These are phyloP conservation scores for Citrus inodora DNA, from an alignment of 345 rosid genomes.

Conservation along the genomic window DNA sequence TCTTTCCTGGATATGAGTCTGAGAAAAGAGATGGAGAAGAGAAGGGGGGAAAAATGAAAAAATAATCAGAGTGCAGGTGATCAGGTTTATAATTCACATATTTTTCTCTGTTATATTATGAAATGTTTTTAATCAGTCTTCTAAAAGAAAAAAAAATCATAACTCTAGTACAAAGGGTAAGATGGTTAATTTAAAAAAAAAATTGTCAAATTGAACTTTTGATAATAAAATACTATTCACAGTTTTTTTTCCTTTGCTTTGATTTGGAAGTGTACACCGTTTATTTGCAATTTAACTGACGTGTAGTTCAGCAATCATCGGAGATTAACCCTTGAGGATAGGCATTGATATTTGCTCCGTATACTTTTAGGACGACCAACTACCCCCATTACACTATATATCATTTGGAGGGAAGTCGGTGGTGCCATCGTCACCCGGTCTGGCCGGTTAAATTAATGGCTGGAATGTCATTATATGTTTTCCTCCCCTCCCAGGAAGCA, in stretches of 20 bases:
- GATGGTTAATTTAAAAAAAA: background rate
- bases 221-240: background rate
- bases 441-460: too few relatives aligned
- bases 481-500: too few relatives aligned
- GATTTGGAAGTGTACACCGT: too few relatives aligned
- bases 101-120: background rate
- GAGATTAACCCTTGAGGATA: background rate
- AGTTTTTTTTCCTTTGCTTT: too few relatives aligned
- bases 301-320: background rate
- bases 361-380: too few relatives aligned
- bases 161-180: too few relatives aligned
- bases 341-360: background rate
- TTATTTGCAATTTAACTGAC: background rate
- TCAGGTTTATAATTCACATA: background rate
- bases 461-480: too few relatives aligned
- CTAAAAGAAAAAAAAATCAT: background rate
- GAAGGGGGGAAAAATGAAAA: too few relatives aligned
- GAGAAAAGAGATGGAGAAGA: background rate
- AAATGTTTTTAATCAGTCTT: background rate
- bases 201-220: background rate
- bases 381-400: too few relatives aligned
- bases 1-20: conserved; percentile 12
- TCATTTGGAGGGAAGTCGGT: too few relatives aligned
- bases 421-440: too few relatives aligned
- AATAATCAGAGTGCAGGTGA: background rate